Conservation (phyloP, 371 early-diverging fungal species). For the Mucor lusitanicus region DNA sequence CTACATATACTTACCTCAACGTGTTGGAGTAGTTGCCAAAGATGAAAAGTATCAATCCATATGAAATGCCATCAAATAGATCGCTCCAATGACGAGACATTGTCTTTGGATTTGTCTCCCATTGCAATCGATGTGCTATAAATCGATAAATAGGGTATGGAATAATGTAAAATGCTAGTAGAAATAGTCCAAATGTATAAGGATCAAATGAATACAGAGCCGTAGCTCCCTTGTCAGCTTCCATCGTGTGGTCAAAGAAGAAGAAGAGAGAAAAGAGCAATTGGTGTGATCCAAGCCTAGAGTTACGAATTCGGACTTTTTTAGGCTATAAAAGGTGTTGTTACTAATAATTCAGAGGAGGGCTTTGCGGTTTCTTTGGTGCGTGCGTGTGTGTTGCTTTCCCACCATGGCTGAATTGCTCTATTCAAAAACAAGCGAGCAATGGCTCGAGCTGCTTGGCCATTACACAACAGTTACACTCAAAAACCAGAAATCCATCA, state of each 20-base stretch:
- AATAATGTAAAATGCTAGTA: constrained; percentile 52
- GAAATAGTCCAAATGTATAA: constrained; percentile 49
- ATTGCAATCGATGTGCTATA: constrained; percentile 58
- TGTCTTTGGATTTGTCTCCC: constrained; percentile 67
- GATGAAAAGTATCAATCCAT: constrained; percentile 71
- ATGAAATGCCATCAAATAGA: constrained; percentile 54
- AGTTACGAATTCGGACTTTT: background rate
- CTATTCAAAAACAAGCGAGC: background rate
- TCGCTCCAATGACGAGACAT: constrained; percentile 70
- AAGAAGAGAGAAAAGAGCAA: background rate
- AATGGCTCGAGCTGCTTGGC: constrained; percentile 10
- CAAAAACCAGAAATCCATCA: background rate
- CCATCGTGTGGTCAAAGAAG: background rate
- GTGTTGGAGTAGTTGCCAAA: constrained; percentile 82
- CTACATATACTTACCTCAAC: constrained; percentile 55
- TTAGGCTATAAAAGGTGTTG: background rate
- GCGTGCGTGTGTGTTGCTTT: background rate
- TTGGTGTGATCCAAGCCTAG: background rate
- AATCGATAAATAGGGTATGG: constrained; percentile 58
- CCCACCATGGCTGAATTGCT: background rate
- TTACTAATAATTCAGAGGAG: background rate
- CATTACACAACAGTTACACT: background rate
- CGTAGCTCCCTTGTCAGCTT: constrained; percentile 5
- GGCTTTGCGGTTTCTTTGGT: background rate
- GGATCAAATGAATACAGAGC: constrained; percentile 50